Conservation (phyloP, 1,284 basidiomycete species). For the Cutaneotrichosporon arboriforme region DNA sequence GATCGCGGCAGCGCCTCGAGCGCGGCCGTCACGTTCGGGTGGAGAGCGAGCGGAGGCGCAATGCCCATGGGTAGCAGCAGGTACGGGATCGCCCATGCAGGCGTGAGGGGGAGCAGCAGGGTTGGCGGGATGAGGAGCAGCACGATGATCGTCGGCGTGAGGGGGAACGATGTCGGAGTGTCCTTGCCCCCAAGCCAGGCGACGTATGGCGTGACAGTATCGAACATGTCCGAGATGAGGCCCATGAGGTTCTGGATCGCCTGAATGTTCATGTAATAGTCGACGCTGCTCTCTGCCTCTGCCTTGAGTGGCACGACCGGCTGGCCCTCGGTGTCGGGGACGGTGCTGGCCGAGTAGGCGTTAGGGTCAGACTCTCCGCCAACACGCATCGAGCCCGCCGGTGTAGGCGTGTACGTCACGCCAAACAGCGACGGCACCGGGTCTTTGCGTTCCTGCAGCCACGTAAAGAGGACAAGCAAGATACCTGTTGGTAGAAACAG, state of each 20-base stretch:
- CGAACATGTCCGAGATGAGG: constrained; percentile 17
- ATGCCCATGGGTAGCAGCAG: constrained; percentile 41
- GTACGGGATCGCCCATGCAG: constrained; percentile 34
- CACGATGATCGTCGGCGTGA: constrained; percentile 40
- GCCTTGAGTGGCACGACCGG: constrained; percentile 36
- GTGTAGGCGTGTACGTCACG: constrained; percentile 13
- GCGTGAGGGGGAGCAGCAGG: constrained; percentile 41
- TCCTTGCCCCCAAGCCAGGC: constrained; percentile 15
- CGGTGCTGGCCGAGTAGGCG: constrained; percentile 15
- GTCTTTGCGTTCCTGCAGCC: constrained; percentile 35
- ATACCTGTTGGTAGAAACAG: constrained; percentile 39
- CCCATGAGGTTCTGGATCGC: constrained; percentile 51
- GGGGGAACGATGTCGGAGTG: constrained; percentile 35
- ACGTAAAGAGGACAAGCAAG: constrained; percentile 38
- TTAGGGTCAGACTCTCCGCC: neutral
- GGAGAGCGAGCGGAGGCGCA: constrained; percentile 38
- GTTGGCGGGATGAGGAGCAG: constrained; percentile 40
- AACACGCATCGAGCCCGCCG: constrained; percentile 5
- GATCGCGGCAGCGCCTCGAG: constrained; percentile 24
- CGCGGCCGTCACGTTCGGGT: constrained; percentile 38
- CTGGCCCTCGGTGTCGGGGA: constrained; percentile 19
- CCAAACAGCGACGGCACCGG: constrained; percentile 37
- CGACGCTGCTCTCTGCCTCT: constrained; percentile 42
- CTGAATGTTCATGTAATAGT: constrained; percentile 49
- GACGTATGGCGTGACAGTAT: constrained; percentile 26